Percentiles rank a stretch among this genome's conserved stretches.
phyloP scores from a whole-genome alignment of 1,284 basidiomycete species.

The Pyrrhoderma noxium region DNA sequence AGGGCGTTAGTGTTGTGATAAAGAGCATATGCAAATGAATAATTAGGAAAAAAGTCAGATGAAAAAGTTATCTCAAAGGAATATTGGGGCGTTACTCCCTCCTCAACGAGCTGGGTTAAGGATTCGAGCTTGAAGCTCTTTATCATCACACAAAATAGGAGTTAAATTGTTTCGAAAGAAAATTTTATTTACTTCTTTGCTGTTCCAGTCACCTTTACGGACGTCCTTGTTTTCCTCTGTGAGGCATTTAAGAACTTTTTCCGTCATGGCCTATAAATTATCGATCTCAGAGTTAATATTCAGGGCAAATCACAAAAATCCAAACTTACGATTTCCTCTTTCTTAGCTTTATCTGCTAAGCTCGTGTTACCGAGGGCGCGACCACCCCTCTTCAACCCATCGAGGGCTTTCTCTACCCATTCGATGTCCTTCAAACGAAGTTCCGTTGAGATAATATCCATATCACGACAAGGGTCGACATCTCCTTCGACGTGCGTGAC shows the following conservation, averaged over 20 bases:
- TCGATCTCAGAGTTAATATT: constrained; percentile 22
- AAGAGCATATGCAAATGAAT: neutral
- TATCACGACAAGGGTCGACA: constrained; percentile 92
- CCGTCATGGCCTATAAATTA: constrained; percentile 60
- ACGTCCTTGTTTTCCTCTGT: constrained; percentile 86
- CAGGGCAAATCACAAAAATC: constrained; percentile 9
- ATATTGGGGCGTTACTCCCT: constrained; percentile 62
- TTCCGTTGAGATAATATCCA: constrained; percentile 96
- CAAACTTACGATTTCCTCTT: constrained; percentile 84
- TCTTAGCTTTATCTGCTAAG: constrained; percentile 92
- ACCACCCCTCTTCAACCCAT: constrained; percentile 66
- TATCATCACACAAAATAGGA: constrained; percentile 52
- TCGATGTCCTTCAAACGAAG: constrained; percentile 96
- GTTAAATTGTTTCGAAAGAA: constrained; percentile 5
- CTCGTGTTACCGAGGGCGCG: constrained; percentile 70
- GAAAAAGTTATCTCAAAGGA: constrained; percentile 48
- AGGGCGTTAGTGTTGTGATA: neutral
- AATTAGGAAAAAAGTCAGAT: constrained; percentile 34
- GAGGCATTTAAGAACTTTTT: constrained; percentile 79
- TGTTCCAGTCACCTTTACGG: constrained; percentile 90
- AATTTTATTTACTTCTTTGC: constrained; percentile 83
- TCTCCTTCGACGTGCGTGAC: constrained; percentile 99
- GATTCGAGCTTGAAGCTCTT: constrained; percentile 68
- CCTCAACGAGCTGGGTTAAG: constrained; percentile 66
- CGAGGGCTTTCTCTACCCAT: constrained; percentile 93